phyloP scores from a whole-genome alignment of 202 grass and related monocot species.

The Dendrocalamus latiflorus region DNA sequence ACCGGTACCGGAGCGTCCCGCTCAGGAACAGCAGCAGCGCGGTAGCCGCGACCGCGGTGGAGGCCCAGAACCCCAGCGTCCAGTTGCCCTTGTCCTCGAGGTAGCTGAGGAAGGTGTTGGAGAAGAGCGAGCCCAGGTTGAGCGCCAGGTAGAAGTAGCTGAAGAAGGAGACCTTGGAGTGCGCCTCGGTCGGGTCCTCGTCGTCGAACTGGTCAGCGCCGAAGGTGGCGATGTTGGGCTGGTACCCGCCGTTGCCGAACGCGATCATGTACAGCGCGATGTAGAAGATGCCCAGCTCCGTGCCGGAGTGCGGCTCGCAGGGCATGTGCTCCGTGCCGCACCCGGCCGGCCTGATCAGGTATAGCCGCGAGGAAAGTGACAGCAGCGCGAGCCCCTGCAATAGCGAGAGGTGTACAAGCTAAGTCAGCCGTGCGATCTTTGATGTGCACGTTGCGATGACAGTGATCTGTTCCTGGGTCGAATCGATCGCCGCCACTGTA shows the following conservation, averaged over 20 bases:
- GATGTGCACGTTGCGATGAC: background rate
- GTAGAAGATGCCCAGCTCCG: too few relatives aligned
- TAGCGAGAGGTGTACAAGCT: background rate
- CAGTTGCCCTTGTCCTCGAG: slow-evolving; percentile 70
- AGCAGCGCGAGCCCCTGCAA: slow-evolving; percentile 70
- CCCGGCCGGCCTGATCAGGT: slow-evolving; percentile 56
- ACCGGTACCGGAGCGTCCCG: too few relatives aligned
- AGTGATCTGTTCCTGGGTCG: background rate
- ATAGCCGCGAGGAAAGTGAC: slow-evolving; percentile 56
- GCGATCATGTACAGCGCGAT: too few relatives aligned
- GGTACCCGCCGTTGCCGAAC: too few relatives aligned
- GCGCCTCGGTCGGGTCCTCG: slow-evolving; percentile 53
- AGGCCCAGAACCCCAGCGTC: slow-evolving; percentile 72
- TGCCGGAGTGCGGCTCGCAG: slow-evolving; percentile 53
- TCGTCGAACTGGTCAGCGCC: slow-evolving; percentile 94
- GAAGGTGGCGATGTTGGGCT: slow-evolving; percentile 82
- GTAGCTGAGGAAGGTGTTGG: slow-evolving; percentile 90
- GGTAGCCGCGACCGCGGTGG: too few relatives aligned
- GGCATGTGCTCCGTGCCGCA: slow-evolving; percentile 55
- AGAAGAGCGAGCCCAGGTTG: slow-evolving; percentile 93
- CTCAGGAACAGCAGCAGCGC: too few relatives aligned
- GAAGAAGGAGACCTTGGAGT: slow-evolving; percentile 89
- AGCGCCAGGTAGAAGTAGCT: slow-evolving; percentile 98
- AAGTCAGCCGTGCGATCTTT: background rate
- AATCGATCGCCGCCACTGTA: background rate